Conservation (phyloP, 1,284 basidiomycete genomes). For the Butyriboletus regius region DNA sequence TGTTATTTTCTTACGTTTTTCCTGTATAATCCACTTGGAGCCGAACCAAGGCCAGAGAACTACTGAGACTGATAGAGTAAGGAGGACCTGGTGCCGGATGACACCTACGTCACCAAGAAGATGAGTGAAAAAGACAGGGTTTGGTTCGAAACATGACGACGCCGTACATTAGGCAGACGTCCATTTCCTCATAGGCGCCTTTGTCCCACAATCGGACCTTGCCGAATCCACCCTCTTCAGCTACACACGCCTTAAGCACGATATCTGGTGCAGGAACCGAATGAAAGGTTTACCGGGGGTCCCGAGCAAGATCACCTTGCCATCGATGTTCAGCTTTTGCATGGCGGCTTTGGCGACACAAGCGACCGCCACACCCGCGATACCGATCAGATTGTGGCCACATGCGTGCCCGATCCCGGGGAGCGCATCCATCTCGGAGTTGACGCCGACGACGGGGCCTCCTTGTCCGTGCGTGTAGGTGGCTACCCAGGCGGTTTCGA, state of each 20-base stretch:
- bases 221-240: constrained; percentile 69
- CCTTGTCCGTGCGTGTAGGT: constrained; percentile 51
- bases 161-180: constrained; percentile 57
- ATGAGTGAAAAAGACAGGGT: neutral
- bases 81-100: constrained; percentile 58
- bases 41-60: constrained; percentile 47
- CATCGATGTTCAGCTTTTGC: constrained; percentile 51
- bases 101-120: constrained; percentile 36
- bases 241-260: constrained; percentile 28
- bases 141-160: neutral
- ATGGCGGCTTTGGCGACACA: constrained; percentile 56
- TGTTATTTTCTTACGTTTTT: constrained; percentile 42
- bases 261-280: neutral
- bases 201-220: constrained; percentile 58
- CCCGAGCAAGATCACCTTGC: constrained; percentile 65
- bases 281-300: constrained; percentile 50
- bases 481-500: constrained; percentile 69
- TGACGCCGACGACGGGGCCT: constrained; percentile 59
- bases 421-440: constrained; percentile 68
- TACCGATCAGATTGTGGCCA: constrained; percentile 75
- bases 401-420: constrained; percentile 68
- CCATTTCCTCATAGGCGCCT: constrained; percentile 64
- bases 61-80: constrained; percentile 46
- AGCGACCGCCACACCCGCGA: constrained; percentile 63
- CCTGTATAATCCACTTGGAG: constrained; percentile 51